Conservation (phyloP, 2,329 filamentous ascomycete species). For the Verticillium tricorpus region DNA sequence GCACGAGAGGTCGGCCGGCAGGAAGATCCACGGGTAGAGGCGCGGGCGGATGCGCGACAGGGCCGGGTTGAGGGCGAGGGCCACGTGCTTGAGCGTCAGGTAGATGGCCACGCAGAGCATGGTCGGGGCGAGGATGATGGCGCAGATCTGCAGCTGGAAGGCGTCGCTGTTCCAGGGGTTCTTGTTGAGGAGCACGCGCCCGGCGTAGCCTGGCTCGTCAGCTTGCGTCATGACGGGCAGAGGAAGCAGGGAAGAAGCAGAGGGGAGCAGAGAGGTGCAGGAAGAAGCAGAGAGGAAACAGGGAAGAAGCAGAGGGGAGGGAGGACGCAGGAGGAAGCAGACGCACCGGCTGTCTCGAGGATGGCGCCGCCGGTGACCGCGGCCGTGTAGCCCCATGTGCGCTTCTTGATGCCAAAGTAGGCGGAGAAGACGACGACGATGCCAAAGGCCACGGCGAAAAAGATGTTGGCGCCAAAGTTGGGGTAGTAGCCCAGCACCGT, state of each 20-base stretch:
- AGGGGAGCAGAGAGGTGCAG: no score
- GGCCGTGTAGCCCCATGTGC: conserved; percentile 50
- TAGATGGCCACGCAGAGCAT: conserved; percentile 60
- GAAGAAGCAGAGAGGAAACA: not conserved
- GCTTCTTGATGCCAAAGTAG: conserved; percentile 40
- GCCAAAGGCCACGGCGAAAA: conserved; percentile 48
- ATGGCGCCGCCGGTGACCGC: conserved; percentile 45
- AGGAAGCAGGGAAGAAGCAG: not conserved
- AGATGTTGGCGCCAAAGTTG: conserved; percentile 49
- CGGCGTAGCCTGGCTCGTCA: conserved; percentile 41
- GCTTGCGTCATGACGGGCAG: not conserved
- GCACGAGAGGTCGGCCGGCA: conserved; percentile 55
- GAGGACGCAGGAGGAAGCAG: no score
- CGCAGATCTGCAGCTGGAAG: conserved; percentile 56
- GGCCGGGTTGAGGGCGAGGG: conserved; percentile 40
- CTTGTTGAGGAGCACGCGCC: conserved; percentile 42
- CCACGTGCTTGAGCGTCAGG: conserved; percentile 58
- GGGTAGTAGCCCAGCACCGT: conserved; percentile 55
- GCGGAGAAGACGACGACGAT: conserved; percentile 36
- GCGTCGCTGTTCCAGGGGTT: conserved; percentile 51
- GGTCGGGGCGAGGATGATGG: conserved; percentile 55
- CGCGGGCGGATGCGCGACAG: conserved; percentile 47
- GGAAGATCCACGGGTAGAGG: conserved; percentile 53
- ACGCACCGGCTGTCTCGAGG: conserved; percentile 45
- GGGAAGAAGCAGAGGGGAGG: not conserved